Conservation (phyloP, 2,329 filamentous ascomycete genomes). For the Fusarium chuoi region DNA sequence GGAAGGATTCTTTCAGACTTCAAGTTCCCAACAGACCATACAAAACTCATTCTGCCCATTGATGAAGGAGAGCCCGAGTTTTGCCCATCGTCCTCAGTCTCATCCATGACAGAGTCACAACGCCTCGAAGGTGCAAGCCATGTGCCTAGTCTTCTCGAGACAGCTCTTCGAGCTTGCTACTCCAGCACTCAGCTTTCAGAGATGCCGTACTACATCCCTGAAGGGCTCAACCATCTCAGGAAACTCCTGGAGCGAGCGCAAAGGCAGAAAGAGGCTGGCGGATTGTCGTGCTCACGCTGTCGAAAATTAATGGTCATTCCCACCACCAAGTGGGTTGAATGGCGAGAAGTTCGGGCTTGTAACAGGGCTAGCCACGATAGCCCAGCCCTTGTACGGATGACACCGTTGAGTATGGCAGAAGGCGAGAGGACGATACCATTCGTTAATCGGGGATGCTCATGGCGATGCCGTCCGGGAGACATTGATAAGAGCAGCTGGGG, state of each 20-base stretch:
- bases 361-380: slow-evolving; percentile 12
- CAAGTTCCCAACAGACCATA: slow-evolving; percentile 39
- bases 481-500: slow-evolving; percentile 31
- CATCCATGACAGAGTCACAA: slow-evolving; percentile 20
- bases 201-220: slow-evolving; percentile 56
- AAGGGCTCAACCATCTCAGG: slow-evolving; percentile 54
- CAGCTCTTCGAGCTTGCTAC: slow-evolving; percentile 60
- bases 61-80: slow-evolving; percentile 26
- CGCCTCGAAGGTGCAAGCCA: slow-evolving; percentile 42
- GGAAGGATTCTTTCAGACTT: slow-evolving; percentile 47
- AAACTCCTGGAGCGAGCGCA: slow-evolving; percentile 54
- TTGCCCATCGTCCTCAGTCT: slow-evolving; percentile 1
- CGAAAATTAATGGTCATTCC: slow-evolving; percentile 60
- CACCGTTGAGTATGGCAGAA: slow-evolving; percentile 45
- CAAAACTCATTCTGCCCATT: slow-evolving; percentile 37
- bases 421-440: slow-evolving; percentile 58
- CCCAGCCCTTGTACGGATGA: slow-evolving; percentile 23
- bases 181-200: slow-evolving; percentile 55
- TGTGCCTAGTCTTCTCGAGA: slow-evolving; percentile 63
- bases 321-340: slow-evolving; percentile 70
- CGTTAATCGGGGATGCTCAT: slow-evolving; percentile 60
- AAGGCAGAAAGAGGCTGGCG: slow-evolving; percentile 58
- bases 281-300: slow-evolving; percentile 64
- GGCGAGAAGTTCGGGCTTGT: slow-evolving; percentile 58
- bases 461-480: slow-evolving; percentile 55